These are phyloP conservation scores for Leccinum imitatum DNA, from an alignment of 768 basidiomycete species.

Conservation along the genomic window DNA sequence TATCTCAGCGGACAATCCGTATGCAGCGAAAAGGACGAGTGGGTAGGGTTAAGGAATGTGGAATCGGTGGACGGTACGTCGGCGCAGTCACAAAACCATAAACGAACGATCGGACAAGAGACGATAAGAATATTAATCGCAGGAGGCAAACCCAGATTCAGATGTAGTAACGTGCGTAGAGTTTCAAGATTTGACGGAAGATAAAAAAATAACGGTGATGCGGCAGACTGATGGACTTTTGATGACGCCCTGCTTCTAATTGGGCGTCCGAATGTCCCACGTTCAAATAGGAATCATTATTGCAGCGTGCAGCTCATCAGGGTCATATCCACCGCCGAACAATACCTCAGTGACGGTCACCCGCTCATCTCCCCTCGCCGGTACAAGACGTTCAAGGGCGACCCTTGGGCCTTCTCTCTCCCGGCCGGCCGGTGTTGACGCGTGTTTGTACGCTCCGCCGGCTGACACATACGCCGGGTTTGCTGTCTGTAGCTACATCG, in stretches of 20 bases:
- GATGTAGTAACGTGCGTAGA: slow-evolving; percentile 11
- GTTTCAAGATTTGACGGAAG: slow-evolving; percentile 24
- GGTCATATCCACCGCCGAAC: slow-evolving; percentile 3
- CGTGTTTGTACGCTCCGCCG: slow-evolving; percentile 19
- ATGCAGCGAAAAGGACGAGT: slow-evolving; percentile 13
- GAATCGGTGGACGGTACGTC: slow-evolving; percentile 5
- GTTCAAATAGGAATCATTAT: background rate
- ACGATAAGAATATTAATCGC: slow-evolving; percentile 26
- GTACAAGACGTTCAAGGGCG: background rate
- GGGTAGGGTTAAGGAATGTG: slow-evolving; percentile 21
- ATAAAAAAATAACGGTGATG: slow-evolving; percentile 16
- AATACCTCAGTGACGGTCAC: background rate
- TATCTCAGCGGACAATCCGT: slow-evolving; percentile 23
- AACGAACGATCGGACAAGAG: slow-evolving; percentile 32
- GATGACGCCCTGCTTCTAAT: slow-evolving; percentile 3
- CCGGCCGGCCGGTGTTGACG: slow-evolving; percentile 20
- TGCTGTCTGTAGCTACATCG: slow-evolving; percentile 17
- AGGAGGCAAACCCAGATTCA: slow-evolving; percentile 9
- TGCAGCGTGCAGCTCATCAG: background rate
- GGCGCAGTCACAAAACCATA: slow-evolving; percentile 32
- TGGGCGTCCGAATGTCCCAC: slow-evolving; percentile 6
- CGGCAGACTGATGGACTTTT: slow-evolving; percentile 5
- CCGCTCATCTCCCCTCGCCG: background rate
- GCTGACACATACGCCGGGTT: slow-evolving; percentile 19
- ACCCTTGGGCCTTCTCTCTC: background rate